Conservation (phyloP, 208 protist genomes). For the Lotmaria passim region DNA sequence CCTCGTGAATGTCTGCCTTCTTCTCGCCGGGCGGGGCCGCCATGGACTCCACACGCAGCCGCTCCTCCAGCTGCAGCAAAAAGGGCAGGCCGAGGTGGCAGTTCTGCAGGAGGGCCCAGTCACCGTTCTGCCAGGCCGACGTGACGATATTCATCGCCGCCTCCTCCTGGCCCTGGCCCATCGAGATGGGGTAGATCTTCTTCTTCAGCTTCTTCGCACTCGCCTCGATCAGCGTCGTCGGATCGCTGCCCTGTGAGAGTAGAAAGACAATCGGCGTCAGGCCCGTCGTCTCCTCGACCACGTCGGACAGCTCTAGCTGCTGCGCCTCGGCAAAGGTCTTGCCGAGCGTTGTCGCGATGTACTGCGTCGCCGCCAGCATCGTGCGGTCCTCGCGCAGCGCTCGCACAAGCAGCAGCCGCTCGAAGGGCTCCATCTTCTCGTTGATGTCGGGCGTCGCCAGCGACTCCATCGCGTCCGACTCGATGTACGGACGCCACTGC, state of each 20-base stretch:
- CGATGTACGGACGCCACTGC: slow-evolving; percentile 95
- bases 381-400: slow-evolving; percentile 95
- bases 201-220: slow-evolving; percentile 96
- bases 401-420: slow-evolving; percentile 95
- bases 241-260: slow-evolving; percentile 97
- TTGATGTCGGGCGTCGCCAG: slow-evolving; percentile 91
- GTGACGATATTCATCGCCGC: slow-evolving; percentile 92
- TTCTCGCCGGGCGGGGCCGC: slow-evolving; percentile 70
- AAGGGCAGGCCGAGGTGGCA: slow-evolving; percentile 96
- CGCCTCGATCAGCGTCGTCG: slow-evolving; percentile 94
- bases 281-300: slow-evolving; percentile 89
- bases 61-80: slow-evolving; percentile 91
- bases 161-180: slow-evolving; percentile 98
- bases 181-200: slow-evolving; percentile 96
- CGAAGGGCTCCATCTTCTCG: slow-evolving; percentile 93
- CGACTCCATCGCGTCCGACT: slow-evolving; percentile 94
- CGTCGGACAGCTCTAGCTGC: slow-evolving; percentile 89
- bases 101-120: slow-evolving; percentile 97
- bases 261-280: slow-evolving; percentile 96
- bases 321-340: slow-evolving; percentile 92
- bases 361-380: slow-evolving; percentile 94
- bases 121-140: slow-evolving; percentile 85
- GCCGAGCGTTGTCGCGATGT: slow-evolving; percentile 93
- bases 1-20: slow-evolving; percentile 87
- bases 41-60: slow-evolving; percentile 83